Base-by-base conservation (phyloP, 2,329 filamentous ascomycete species). In the Aureobasidium zeae region DNA sequence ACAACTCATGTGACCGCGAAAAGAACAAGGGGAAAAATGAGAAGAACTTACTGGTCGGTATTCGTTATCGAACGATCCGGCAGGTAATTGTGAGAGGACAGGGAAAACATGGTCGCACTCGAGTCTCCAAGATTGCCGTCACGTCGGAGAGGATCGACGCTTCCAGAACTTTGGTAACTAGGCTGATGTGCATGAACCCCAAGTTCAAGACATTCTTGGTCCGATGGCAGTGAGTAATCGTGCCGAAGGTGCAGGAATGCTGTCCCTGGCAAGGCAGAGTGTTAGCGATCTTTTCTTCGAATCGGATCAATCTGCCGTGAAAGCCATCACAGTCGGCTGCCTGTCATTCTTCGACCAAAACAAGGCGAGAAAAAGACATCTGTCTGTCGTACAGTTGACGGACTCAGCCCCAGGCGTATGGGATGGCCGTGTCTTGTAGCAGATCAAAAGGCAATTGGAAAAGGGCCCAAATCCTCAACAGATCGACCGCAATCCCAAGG, bases 91-190 rank as follows among this genome's bases (percentile, higher is more conserved):
- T 38, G 30, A n/a, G n/a, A n/a, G 21, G 43, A 32, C 55, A 71
- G 66, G 47, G 66, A 60, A 54, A 63, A 65, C 41, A 66, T 61
- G 53, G 64, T 62, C 45, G 61, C 57, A 45, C 66, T 55, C 55
- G 67, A 63, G 53, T 71, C 65, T 52, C 63, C 62, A 54, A 73
- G 61, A 48, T 61, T 56, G 54, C 64, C 65, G 58, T 73, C 69
- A 62, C 70, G 70, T 54, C 71, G 67, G 57, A 66, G 62, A 50
- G 64, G 64, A 54, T 73, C 70, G 53, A 71, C 65, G 52, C 64
- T 60, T 44, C 50, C 53, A 49, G 57, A 56, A 56, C 55, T 55
- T 53, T 63, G 57, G 59, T 63, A 69, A 49, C 57, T 56, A 50
- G 55, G 58, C 58, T 67, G 65, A 61, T 67, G 61, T 57, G 64